Base-by-base conservation (phyloP, 495 filamentous ascomycete species). In the Xylaria bambusicola region DNA sequence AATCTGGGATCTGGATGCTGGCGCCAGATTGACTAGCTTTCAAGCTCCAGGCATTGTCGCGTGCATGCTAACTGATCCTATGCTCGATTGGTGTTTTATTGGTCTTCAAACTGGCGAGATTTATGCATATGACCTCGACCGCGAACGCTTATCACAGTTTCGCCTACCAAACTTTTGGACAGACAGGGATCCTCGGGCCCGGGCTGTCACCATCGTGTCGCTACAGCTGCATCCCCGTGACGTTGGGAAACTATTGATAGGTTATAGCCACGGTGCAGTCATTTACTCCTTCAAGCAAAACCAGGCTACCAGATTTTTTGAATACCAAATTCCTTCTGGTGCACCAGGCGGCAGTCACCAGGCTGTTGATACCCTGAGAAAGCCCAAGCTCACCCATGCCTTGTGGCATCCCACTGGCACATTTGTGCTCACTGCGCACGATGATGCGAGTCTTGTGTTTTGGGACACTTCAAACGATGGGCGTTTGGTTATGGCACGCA, bases 401-500 rank as follows among this genome's bases (percentile, higher is more conserved):
- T 65, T 91, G 35, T 98, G 94, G 94, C 94, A 98, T 75, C 94
- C 94, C 1, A 95, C 92, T 24, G 94, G 94, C 0, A 94, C 89
- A 0, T 98, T 98, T 65, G 73, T 97, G 38, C 70, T 93, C 52
- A 96, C 90, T 0, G 88, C 88, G 10, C 88, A 98, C 65, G 93
- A 97, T 61, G 93, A 98, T 69, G 87, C 87, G 3, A 93, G 87
- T 59, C 68, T 98, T 31, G 94, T 93, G 0, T 85, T 98, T 50
- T 98, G 95, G 95, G 95, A 98, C 76, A 55, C 51, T 23, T 76
- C 88, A 2, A 95, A 92, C 62, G 95, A 97, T 67, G 94, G 92
- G 8, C 86, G 91, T 44, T 79, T 94, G 27, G 77, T 98, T 13
- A 84, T 91, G 78, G 92, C 92, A 10, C 77, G 95, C 62, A 95